These are phyloP conservation scores for Polyporus arcularius DNA, from an alignment of 768 basidiomycete genomes.

Conservation along the genomic window DNA sequence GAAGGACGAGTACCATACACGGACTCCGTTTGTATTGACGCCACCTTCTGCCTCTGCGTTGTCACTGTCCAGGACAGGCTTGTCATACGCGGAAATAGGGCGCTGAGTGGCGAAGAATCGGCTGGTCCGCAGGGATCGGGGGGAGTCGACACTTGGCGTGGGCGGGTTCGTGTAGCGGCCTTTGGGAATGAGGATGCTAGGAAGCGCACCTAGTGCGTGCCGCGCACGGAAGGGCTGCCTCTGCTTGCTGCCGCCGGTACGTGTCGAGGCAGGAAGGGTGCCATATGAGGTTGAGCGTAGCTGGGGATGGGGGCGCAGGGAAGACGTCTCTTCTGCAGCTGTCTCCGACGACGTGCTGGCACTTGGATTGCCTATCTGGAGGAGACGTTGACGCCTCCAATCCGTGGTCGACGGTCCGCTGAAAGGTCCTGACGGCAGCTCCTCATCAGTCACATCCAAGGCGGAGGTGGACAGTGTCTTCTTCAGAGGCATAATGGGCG, in stretches of 20 bases:
- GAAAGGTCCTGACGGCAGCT: constrained; percentile 36
- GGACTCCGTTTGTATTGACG: constrained; percentile 79
- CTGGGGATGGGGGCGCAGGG: constrained; percentile 27
- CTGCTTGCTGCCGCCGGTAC: constrained; percentile 1
- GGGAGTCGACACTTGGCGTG: constrained; percentile 33
- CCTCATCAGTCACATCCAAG: constrained; percentile 11
- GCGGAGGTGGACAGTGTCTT: constrained; percentile 8
- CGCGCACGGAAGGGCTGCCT: constrained; percentile 32
- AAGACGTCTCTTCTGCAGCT: constrained; percentile 16
- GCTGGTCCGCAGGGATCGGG: constrained; percentile 35
- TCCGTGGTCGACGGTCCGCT: constrained; percentile 56
- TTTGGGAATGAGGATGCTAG: constrained; percentile 35
- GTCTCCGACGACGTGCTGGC: background rate
- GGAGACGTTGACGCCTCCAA: constrained; percentile 62
- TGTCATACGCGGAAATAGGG: constrained; percentile 76
- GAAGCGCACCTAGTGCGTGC: constrained; percentile 40
- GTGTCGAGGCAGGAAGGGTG: constrained; percentile 38
- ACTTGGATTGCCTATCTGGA: constrained; percentile 46
- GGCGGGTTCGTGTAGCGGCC: constrained; percentile 34
- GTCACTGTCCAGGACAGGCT: constrained; percentile 35
- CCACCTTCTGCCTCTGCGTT: constrained; percentile 48
- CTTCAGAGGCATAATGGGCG: constrained; percentile 11
- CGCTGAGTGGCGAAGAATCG: constrained; percentile 47
- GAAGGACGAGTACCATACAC: constrained; percentile 91
- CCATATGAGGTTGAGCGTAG: constrained; percentile 51